A percentile compares a stretch with the other conserved stretches of the same genome.
These are phyloP conservation scores for Casaregolazyma suthepensis DNA, from an alignment of 1,139 yeast species.

Conservation along the genomic window DNA sequence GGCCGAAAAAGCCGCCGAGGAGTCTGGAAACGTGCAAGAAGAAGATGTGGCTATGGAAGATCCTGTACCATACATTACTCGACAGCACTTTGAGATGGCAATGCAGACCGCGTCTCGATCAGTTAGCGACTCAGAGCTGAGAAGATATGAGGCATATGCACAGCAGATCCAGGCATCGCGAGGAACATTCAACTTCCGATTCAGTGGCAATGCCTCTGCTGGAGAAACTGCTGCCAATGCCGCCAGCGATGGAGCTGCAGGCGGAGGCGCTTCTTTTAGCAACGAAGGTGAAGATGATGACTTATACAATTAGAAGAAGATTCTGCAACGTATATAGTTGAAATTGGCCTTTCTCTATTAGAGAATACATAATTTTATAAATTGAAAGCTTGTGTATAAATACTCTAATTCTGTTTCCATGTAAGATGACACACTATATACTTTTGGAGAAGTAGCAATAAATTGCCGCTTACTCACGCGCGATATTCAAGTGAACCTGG, in stretches of 20 bases:
- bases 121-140: conserved; percentile 92
- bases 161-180: conserved; percentile 94
- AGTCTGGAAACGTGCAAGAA: conserved; percentile 47
- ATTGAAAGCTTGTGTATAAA: not conserved
- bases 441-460: not conserved
- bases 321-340: not conserved
- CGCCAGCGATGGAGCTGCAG: conserved; percentile 25
- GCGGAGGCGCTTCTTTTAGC: conserved; percentile 49
- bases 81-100: conserved; percentile 94
- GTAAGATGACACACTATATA: not conserved
- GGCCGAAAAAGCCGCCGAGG: conserved; percentile 42
- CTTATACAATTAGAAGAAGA: conserved; percentile 57
- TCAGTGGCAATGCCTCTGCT: conserved; percentile 29
- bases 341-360: not conserved
- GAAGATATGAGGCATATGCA: conserved; percentile 98
- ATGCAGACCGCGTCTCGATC: conserved; percentile 99
- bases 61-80: conserved; percentile 92
- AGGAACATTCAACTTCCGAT: conserved; percentile 54
- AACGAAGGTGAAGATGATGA: conserved; percentile 90
- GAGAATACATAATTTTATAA: conserved; percentile 1
- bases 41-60: conserved; percentile 63
- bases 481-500: not conserved
- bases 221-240: conserved; percentile 30
- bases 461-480: not conserved
- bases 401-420: not conserved